Evolutionary conservation across 2,329 filamentous ascomycete genomes (phyloP), one percentile per base, ranked within the genome.

Genomic region (Coniella lustricola): DNA sequence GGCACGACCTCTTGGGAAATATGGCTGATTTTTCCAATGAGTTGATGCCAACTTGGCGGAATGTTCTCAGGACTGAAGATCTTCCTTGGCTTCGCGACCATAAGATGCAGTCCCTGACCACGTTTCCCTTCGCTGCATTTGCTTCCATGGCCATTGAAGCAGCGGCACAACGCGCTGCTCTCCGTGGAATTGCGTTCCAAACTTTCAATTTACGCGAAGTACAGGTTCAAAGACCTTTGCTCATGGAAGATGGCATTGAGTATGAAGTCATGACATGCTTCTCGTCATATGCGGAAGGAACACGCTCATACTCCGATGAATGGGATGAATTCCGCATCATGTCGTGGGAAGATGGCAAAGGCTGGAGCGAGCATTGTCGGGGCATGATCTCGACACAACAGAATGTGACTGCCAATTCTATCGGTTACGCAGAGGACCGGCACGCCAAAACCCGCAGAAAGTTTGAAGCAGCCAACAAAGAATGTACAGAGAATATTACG

Each of bases 101-200:
- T 41, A 44, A 40, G 25, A 42, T 51, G n/a, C 32, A 44, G 13
- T 22, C 18, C 1, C 22, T 31, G 3, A 66, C 67, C 44, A 66
- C 74, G 45, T 75, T 71, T 54, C 70, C 74, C 17, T 64, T 67
- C 18, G 62, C 68, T 1, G 72, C 70, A 18, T 67, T 66, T 35
- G 56, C 71, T 7, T 66, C 68, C 34, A 70, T 75, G 66, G 61
- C 58, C 32, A 51, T 64, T 13, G 63, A 66, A 53, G 65, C 64
- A 0, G 55, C 59, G 1, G 45, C 49, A 3, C 62, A 66, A 47
- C 49, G 54, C 1, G 55, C 58, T 7, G 44, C 22, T 5, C 33
- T 60, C 20, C 43, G 49, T 16, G 50, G 54, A 1, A 31, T 56
- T 2, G 52, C 44, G 2, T 49, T 54, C 47, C 20, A 55, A 41